Evolutionary conservation across 192 early-diverging fungal genomes (phyloP).

Genomic region (Podila minutissima): DNA sequence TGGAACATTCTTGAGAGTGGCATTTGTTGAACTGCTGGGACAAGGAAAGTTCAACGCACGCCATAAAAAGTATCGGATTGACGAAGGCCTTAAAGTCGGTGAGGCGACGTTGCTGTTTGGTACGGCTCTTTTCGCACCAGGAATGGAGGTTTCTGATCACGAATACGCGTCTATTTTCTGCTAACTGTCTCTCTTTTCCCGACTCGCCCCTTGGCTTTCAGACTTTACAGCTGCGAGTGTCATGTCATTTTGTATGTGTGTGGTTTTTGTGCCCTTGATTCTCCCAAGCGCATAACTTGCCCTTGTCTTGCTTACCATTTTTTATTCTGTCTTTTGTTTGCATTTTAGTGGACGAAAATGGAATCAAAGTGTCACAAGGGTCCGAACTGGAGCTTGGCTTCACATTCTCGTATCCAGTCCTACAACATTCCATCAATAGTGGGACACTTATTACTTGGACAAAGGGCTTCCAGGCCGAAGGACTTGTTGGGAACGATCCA

Average conservation of each 20-base stretch:
- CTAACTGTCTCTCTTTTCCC: not conserved
- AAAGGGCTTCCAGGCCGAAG: conserved; percentile 84
- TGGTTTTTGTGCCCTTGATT: not conserved
- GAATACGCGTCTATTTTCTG: no score
- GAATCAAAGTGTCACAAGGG: not conserved
- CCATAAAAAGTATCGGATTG: conserved; percentile 74
- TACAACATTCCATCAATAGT: conserved; percentile 75
- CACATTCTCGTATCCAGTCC: conserved; percentile 94
- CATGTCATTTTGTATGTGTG: conserved; percentile 62
- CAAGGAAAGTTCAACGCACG: conserved; percentile 70
- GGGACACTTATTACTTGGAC: conserved; percentile 77
- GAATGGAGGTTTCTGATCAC: no score
- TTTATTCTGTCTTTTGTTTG: not conserved
- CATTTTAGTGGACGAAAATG: conserved; percentile 3
- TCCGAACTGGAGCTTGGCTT: conserved; percentile 73
- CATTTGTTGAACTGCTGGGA: conserved; percentile 79
- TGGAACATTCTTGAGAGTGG: conserved; percentile 91
- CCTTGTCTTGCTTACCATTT: not conserved
- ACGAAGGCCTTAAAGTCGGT: conserved; percentile 61
- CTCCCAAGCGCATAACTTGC: not conserved
- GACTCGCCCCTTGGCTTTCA: not conserved
- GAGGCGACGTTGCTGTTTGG: conserved; percentile 56
- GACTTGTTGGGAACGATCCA: conserved; percentile 83
- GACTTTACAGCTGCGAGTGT: conserved; percentile 89
- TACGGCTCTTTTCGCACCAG: conserved; percentile 50